Evolutionary conservation across 2,329 filamentous ascomycete species (phyloP).

Genomic region (Biscogniauxia sp.): DNA sequence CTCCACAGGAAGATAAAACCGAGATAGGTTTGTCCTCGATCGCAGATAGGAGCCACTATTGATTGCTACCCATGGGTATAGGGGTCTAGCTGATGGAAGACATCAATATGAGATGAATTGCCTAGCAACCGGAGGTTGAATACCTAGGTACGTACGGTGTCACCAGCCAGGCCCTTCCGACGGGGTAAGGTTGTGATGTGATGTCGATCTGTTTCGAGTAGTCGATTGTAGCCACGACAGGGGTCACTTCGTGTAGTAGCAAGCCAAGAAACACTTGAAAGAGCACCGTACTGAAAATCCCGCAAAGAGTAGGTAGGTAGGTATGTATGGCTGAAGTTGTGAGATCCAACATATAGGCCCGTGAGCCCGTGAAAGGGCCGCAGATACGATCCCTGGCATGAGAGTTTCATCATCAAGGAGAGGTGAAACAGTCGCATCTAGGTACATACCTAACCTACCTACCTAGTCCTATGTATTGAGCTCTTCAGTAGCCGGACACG

Average conservation of each 20-base stretch:
- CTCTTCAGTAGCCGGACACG: slow-evolving; percentile 18
- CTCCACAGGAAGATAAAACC: slow-evolving; percentile 12
- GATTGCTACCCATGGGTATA: slow-evolving; percentile 4
- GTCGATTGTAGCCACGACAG: slow-evolving; percentile 19
- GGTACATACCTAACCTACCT: slow-evolving; percentile 6
- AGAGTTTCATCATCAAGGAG: slow-evolving; percentile 27
- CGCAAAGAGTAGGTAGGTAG: slow-evolving; percentile 19
- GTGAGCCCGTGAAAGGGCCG: slow-evolving; percentile 9
- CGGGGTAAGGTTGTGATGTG: slow-evolving; percentile 21
- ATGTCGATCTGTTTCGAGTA: slow-evolving; percentile 29
- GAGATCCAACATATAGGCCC: slow-evolving; percentile 14
- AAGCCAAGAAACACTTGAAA: slow-evolving; percentile 16
- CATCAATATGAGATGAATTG: slow-evolving; percentile 21
- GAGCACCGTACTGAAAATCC: slow-evolving; percentile 23
- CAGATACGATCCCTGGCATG: slow-evolving; percentile 9
- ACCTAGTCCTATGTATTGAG: no score
- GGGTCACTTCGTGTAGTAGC: slow-evolving; percentile 11
- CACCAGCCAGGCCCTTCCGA: slow-evolving; percentile 19
- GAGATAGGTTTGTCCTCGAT: slow-evolving; percentile 3
- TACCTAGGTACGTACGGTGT: slow-evolving; percentile 14
- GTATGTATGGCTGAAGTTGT: slow-evolving; percentile 8
- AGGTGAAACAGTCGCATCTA: slow-evolving; percentile 24
- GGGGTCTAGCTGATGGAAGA: slow-evolving; percentile 17
- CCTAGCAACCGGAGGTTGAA: slow-evolving; percentile 21
- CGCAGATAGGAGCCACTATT: neutral